These are phyloP conservation scores for Dactylellina parvicollis DNA, from an alignment of 2,329 filamentous ascomycete genomes.

Conservation along the genomic window DNA sequence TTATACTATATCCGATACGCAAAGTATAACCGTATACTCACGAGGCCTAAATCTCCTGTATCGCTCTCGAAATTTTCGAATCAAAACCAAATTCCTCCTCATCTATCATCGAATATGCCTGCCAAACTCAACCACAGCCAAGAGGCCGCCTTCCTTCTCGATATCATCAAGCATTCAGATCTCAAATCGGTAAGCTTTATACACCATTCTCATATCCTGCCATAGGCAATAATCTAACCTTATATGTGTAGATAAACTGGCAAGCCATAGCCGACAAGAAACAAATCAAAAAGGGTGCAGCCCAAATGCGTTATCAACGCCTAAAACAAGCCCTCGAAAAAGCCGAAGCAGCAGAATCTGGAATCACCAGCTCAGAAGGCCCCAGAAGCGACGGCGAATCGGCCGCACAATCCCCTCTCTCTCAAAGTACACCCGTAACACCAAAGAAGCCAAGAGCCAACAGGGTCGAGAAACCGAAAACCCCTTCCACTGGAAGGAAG, in stretches of 20 bases:
- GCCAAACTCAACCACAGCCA: slow-evolving; percentile 51
- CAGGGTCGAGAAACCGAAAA: slow-evolving; percentile 46
- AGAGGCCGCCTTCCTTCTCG: slow-evolving; percentile 46
- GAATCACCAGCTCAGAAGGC: slow-evolving; percentile 12
- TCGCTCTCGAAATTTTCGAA: background rate
- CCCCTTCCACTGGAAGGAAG: slow-evolving; percentile 36
- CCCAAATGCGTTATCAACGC: slow-evolving; percentile 52
- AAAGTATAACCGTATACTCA: background rate
- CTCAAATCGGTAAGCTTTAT: slow-evolving; percentile 47
- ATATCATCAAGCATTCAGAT: slow-evolving; percentile 52
- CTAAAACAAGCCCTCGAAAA: slow-evolving; percentile 52
- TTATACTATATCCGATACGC: background rate
- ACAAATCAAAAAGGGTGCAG: slow-evolving; percentile 50
- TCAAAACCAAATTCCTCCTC: too few species aligned
- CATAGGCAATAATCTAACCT: background rate
- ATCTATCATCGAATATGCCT: slow-evolving; percentile 34
- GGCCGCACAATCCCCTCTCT: slow-evolving; percentile 6
- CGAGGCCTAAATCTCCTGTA: too few species aligned
- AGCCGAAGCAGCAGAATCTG: slow-evolving; percentile 37
- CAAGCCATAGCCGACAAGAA: slow-evolving; percentile 51
- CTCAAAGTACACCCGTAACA: slow-evolving; percentile 24
- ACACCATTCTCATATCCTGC: background rate
- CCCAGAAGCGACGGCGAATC: slow-evolving; percentile 30
- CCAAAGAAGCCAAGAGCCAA: slow-evolving; percentile 49
- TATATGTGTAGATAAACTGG: slow-evolving; percentile 43